Base-by-base conservation (phyloP, 2,329 filamentous ascomycete genomes). In the Tolypocladium guangdongense region DNA sequence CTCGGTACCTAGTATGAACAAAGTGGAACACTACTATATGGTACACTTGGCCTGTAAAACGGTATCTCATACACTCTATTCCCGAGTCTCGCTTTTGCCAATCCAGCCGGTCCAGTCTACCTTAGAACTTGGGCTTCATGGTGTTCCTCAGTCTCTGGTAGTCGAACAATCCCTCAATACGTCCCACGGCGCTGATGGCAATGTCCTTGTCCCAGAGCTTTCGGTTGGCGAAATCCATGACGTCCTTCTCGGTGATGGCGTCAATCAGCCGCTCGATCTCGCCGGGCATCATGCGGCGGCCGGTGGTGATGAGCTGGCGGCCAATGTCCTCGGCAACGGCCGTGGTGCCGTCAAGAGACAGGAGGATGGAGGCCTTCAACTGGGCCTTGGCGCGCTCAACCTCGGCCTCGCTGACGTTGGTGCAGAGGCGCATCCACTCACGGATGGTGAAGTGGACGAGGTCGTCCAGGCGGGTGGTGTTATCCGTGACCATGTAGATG, bases 321-420 rank as follows among this genome's bases (percentile, higher is more conserved):
- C 93, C 93, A 72, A 99, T 96, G 71, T 99, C 93, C 80, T 99
- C 93, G 57, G 93, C 93, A 53, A 96, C 87, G 64, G 93, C 90
- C 49, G 93, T 97, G 68, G 93, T 97, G 72, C 91, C 95, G 71
- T 99, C 93, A 35, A 99, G 89, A 52, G 90, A 95, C 61, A 99
- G 85, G 58, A 99, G 88, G 67, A 99, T 91, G 53, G 91, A 96
- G 58, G 93, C 93, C 84, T 99, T 99, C 66, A 99, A 86, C 79
- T 99, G 93, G 60, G 93, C 89, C 84, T 99, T 99, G 74, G 93
- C 93, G 64, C 93, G 92, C 83, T 99, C 93, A 57, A 91, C 88
- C 78, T 99, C 93, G 61, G 91, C 85, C 68, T 90, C 82, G 67
- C 81, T 84, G 65, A 99, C 93, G 74, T 84, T 88, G 78, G 84